Evolutionary conservation across 257 asterid genomes (phyloP), one percentile per base, ranked within the genome.

Genomic region (Jaltomata sinuosa): DNA sequence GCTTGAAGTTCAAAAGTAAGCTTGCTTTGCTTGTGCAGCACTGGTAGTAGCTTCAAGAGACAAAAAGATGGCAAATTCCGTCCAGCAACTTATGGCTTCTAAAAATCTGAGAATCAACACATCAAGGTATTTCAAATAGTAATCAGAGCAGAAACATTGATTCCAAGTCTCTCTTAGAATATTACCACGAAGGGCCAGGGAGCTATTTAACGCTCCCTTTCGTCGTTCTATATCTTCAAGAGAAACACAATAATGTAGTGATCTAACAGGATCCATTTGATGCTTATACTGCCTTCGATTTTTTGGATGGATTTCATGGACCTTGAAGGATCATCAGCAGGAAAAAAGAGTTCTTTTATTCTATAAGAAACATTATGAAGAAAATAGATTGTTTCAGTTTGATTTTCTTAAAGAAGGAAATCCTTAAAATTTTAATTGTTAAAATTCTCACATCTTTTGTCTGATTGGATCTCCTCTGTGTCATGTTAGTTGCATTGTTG

Each of bases 21-120:
- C 32, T 81, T 72, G 19, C 64, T 16, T 40, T 68, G 59, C 8
- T 84, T 61, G 82, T 53, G 12, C 85, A 95, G 98, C 97, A 22
- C 90, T 95, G 98, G 98, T 94, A 82, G 98, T 92, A 87, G 98
- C 98, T 42, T 93, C 98, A 12, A 94, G 92, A 85, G 98, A 95
- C 94, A 93, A 95, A 84, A 94, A 92, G 87, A 85, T 95, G 90
- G 96, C 98, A 84, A 87, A 90, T 86, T 90, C 94, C 10, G 98
- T 95, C 71, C 98, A 95, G 89, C 97, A 95, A 85, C 98, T 95
- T 87, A 92, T 95, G 85, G 98, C 98, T 85, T 93, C 92, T 57
- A 89, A 87, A 87, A 91, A 81, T 88, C 64, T 95, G 90, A 89
- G 98, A 87, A 94, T 95, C 87, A 95, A 81, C 91, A 94, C 98